Percentiles rank a stretch among this genome's conserved stretches.
phyloP scores from a whole-genome alignment of 805 yeast genomes.

The Monosporozyma solicola region DNA sequence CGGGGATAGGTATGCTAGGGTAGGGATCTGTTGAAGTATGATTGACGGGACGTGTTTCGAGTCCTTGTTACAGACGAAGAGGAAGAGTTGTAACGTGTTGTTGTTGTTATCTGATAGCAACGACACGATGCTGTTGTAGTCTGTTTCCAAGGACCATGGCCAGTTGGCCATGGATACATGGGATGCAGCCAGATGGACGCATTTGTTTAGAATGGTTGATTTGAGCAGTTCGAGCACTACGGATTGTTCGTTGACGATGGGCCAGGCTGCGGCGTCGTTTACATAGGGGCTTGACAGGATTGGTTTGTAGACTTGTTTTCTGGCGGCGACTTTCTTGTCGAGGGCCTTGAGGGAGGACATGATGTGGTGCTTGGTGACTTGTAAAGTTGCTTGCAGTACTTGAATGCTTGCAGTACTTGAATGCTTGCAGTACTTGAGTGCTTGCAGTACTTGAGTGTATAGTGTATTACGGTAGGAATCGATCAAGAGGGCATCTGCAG shows the following conservation, averaged over 20 bases:
- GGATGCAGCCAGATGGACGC: conserved; percentile 21
- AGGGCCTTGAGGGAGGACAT: conserved; percentile 32
- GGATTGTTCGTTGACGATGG: conserved; percentile 31
- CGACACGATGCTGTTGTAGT: conserved; percentile 46
- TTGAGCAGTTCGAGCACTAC: conserved; percentile 34
- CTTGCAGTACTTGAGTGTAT: too few species aligned
- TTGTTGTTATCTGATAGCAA: conserved; percentile 36
- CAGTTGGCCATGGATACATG: conserved; percentile 7
- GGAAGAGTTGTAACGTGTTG: conserved; percentile 3
- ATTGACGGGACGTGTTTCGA: conserved; percentile 35
- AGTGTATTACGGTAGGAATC: too few species aligned
- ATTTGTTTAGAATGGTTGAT: conserved; percentile 28
- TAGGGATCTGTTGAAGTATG: conserved; percentile 50
- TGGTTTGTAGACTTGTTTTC: conserved; percentile 55
- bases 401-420: too few species aligned
- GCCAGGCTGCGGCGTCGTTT: conserved; percentile 37
- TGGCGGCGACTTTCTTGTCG: conserved; percentile 34
- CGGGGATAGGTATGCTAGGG: conserved; percentile 36
- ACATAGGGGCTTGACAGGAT: conserved; percentile 57
- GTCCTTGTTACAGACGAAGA: conserved; percentile 57
- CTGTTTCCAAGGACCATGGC: conserved; percentile 17
- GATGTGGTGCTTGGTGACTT: background rate
- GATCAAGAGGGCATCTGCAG: too few species aligned
- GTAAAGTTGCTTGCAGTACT: too few species aligned
- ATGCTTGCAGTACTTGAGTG: too few species aligned